Evolutionary conservation across 164 flowering plant species (phyloP).

Genomic region (Brasenia schreberi): DNA sequence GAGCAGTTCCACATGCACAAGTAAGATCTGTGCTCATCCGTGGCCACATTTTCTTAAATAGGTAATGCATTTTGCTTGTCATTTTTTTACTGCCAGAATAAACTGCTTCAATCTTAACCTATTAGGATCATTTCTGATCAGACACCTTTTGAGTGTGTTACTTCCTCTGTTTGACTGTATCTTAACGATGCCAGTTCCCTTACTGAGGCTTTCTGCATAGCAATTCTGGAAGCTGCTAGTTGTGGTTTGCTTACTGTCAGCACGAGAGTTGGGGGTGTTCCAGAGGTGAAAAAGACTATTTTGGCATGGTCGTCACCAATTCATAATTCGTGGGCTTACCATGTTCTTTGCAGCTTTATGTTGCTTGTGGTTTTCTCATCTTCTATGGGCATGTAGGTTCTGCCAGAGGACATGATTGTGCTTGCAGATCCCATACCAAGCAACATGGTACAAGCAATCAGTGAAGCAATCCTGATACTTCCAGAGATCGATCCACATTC

Average conservation of each 20-base stretch:
- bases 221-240: slow-evolving; percentile 98
- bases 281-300: slow-evolving; percentile 40
- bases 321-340: neutral
- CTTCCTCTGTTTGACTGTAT: neutral
- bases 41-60: slow-evolving; percentile 93
- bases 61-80: slow-evolving; percentile 23
- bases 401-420: slow-evolving; percentile 93
- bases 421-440: slow-evolving; percentile 85
- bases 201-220: slow-evolving; percentile 98
- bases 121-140: neutral
- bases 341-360: neutral
- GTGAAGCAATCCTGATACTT: slow-evolving; percentile 63
- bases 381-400: slow-evolving; percentile 35
- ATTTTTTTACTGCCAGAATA: neutral
- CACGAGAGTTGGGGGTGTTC: slow-evolving; percentile 98
- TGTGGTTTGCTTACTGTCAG: slow-evolving; percentile 97
- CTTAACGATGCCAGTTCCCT: slow-evolving; percentile 51
- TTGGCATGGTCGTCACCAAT: neutral
- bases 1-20: slow-evolving; percentile 93
- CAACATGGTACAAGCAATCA: slow-evolving; percentile 81
- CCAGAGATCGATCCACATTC: slow-evolving; percentile 80
- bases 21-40: slow-evolving; percentile 73
- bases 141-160: neutral
- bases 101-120: neutral
- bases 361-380: neutral